Evolutionary conservation across 2,329 filamentous ascomycete genomes (phyloP), one percentile per base, ranked within the genome.

Genomic region (Trichoderma brevicompactum): DNA sequence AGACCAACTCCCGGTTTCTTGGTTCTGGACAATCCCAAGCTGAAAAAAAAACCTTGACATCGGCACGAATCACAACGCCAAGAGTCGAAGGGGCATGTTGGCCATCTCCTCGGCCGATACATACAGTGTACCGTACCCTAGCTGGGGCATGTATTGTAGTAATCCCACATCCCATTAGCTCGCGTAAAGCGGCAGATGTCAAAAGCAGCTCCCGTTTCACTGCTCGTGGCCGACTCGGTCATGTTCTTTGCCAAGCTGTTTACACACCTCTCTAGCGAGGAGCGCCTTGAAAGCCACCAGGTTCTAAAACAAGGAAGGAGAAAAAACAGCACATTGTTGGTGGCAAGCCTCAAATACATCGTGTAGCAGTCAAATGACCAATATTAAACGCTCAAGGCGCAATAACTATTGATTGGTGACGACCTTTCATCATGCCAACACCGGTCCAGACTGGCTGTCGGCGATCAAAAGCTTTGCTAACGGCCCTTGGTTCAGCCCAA

Each of bases 401-500:
- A 38, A 63, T 23, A 28, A 41, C 23, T 46, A 54, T 63, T 44
- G n/a, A 46, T 54, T 10, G 28, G n/a, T 46, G 17, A 54, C 28
- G 59, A n/a, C 49, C 17, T 46, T 38, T 54, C 43, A 48, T 38
- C n/a, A n/a, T 28, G 7, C n/a, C 23, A 23, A 36, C 59, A 23
- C 43, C 23, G 59, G 59, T 36, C 49, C 49, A 63, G 49, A 46
- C 23, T 36, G 19, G n/a, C 7, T 23, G 49, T 54, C 40, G 49
- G 40, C 49, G 48, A 38, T 46, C 48, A 46, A 40, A 28, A 63
- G 60, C 40, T 17, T 28, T 53, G 32, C 40, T 38, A 53, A 53
- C 6, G 34, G 19, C 56, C 58, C 40, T 46, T 54, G 49, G 49
- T 34, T 46, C 60, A 63, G 49, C 49, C 49, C 60, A 53, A 36